Evolutionary conservation across 2,329 filamentous ascomycete species (phyloP).

Genomic region (Fusarium sp.): DNA sequence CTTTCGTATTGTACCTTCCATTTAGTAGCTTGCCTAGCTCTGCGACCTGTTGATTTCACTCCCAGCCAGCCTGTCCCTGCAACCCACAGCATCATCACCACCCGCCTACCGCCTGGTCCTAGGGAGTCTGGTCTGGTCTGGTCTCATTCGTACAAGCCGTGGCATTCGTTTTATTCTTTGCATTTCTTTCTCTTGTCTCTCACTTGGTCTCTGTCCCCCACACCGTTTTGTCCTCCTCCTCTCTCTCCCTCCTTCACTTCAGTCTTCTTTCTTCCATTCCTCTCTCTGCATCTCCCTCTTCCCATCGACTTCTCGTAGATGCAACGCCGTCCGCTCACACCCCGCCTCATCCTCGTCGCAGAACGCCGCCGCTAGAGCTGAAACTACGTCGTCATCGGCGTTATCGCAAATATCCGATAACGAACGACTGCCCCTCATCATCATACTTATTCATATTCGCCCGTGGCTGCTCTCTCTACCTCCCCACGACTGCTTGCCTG

Average conservation of each 20-base stretch:
- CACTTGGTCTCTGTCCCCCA: slow-evolving; percentile 28
- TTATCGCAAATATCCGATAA: slow-evolving; percentile 43
- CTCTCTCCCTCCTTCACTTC: not conserved
- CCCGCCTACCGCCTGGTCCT: slow-evolving; percentile 16
- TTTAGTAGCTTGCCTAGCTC: slow-evolving; percentile 16
- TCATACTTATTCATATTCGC: slow-evolving; percentile 20
- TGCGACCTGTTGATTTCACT: slow-evolving; percentile 34
- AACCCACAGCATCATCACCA: slow-evolving; percentile 42
- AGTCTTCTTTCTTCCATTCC: not conserved
- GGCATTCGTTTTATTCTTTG: slow-evolving; percentile 40
- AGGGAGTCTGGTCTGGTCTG: slow-evolving; percentile 22
- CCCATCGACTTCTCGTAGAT: not conserved
- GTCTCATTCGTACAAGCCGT: slow-evolving; percentile 42
- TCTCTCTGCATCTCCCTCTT: not conserved
- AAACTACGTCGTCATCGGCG: slow-evolving; percentile 42
- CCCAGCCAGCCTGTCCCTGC: slow-evolving; percentile 40
- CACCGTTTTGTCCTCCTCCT: slow-evolving; percentile 23
- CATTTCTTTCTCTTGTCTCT: slow-evolving; percentile 22
- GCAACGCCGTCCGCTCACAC: slow-evolving; percentile 4
- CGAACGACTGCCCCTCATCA: slow-evolving; percentile 41
- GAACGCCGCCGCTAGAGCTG: slow-evolving; percentile 37
- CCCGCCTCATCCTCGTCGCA: slow-evolving; percentile 23
- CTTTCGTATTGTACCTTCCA: slow-evolving; percentile 14
- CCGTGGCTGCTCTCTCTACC: slow-evolving; percentile 11
- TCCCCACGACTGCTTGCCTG: slow-evolving; percentile 14